Conservation (phyloP, 805 yeast species). For the Metschnikowia cerradonensis region DNA sequence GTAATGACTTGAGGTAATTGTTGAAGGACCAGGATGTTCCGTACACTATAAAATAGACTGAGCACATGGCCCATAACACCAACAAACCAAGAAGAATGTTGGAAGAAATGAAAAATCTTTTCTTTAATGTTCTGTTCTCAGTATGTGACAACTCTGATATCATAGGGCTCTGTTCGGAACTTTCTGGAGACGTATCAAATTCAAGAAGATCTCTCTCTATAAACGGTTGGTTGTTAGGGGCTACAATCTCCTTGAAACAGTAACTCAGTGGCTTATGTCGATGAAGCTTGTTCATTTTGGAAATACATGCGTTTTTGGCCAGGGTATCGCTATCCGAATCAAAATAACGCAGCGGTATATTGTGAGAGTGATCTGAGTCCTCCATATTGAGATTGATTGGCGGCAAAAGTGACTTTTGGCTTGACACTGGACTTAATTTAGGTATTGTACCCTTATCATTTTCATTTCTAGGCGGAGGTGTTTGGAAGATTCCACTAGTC, state of each 20-base stretch:
- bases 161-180: neutral
- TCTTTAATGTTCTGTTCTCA: too few relatives aligned
- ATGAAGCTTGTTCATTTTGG: neutral
- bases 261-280: conserved; percentile 2
- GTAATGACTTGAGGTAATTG: conserved; percentile 6
- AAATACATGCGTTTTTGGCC: conserved; percentile 1
- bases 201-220: neutral
- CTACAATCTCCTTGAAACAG: neutral
- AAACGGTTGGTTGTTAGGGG: neutral
- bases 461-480: neutral
- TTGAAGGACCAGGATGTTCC: conserved; percentile 9
- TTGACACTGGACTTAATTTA: neutral
- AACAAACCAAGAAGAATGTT: neutral
- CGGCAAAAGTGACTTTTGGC: neutral
- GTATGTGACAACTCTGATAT: neutral
- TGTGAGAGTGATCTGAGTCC: neutral
- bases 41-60: conserved; percentile 5
- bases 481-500: neutral
- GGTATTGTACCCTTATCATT: too few relatives aligned
- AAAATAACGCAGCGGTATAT: neutral
- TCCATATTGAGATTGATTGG: neutral
- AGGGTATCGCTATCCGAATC: conserved; percentile 2
- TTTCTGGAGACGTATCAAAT: neutral
- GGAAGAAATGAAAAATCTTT: neutral
- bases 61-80: neutral